A percentile compares a stretch with the other conserved stretches of the same genome.
These are phyloP conservation scores for Flaveria floridana DNA, from an alignment of 140 eudicot species.

Conservation along the genomic window DNA sequence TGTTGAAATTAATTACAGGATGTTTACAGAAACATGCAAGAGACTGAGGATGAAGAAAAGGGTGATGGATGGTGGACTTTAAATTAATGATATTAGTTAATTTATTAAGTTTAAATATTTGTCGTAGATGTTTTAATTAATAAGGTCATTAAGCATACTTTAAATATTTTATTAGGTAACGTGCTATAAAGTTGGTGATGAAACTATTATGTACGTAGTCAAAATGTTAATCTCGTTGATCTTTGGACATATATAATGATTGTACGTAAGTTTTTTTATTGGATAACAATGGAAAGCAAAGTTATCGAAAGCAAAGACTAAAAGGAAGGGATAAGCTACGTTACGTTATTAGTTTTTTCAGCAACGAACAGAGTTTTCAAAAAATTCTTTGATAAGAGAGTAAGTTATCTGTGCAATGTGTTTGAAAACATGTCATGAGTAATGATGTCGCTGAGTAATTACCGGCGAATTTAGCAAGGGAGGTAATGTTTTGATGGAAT, in stretches of 20 bases:
- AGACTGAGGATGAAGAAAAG: constrained; percentile 57
- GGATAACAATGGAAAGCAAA: neutral
- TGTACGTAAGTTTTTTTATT: neutral
- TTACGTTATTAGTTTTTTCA: too few species aligned
- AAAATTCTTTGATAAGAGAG: too few species aligned
- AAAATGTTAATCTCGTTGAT: neutral
- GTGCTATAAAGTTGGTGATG: constrained; percentile 12
- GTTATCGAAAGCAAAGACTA: neutral
- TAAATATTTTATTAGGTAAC: neutral
- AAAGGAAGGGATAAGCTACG: too few species aligned
- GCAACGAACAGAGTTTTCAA: too few species aligned
- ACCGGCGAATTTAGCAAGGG: too few species aligned
- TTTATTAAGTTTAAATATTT: constrained; percentile 12
- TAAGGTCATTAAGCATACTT: neutral
- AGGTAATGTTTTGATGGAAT: too few species aligned
- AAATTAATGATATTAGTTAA: constrained; percentile 15
- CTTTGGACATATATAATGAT: neutral
- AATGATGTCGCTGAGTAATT: too few species aligned
- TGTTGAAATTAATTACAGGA: constrained; percentile 37
- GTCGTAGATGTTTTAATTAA: constrained; percentile 12
- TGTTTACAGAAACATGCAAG: constrained; percentile 58
- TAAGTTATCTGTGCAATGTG: too few species aligned
- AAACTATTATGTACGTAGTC: neutral
- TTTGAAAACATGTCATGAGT: too few species aligned
- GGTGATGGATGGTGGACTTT: constrained; percentile 36